Evolutionary conservation across 2,329 filamentous ascomycete species (phyloP), one percentile per base, ranked within the genome.

Genomic region (Diaporthe ilicicola): DNA sequence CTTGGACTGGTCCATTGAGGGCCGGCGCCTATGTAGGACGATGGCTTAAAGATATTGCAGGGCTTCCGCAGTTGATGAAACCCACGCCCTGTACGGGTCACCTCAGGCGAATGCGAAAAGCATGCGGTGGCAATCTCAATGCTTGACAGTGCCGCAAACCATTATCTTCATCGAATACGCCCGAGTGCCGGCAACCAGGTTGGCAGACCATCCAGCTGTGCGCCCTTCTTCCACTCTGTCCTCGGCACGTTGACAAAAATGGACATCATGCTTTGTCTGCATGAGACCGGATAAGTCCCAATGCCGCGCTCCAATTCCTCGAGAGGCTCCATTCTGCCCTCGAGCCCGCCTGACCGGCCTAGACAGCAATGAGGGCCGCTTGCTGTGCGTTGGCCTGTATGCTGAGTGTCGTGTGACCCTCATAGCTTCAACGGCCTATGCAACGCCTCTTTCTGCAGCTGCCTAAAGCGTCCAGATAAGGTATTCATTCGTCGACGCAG

Each of bases 321-420:
- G 44, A 24, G 22, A 56, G 39, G 17, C 22, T 46, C 22, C 37
- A 17, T 24, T 39, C 19, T 24, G 22, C 4, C 19, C n/a, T n/a
- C 10, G n/a, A 24, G 42, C 59, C 17, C n/a, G 39, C 7, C 34
- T 17, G 12, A 44, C 27, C 27, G 50, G 15, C 24, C 42, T 48
- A 53, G 27, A 27, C 37, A 37, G 15, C 39, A 46, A 27, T 13
- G 50, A 13, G 32, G 22, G 10, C 64, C 19, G 53, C 46, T 51
- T 64, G 65, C 44, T 27, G 53, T 67, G 61, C 44, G 32, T 50
- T 15, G 37, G 50, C 6, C 32, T 48, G 59, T 24, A 24, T 7
- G 22, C 46, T 50, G 55, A 48, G 32, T 48, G 53, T 65, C 44
- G 70, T 72, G 66, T 55, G 64, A 69, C 70, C 56, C 19, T 50